Evolutionary conservation across 1,284 basidiomycete species (phyloP), one percentile per base, ranked within the genome.

Genomic region (Somion occarium): DNA sequence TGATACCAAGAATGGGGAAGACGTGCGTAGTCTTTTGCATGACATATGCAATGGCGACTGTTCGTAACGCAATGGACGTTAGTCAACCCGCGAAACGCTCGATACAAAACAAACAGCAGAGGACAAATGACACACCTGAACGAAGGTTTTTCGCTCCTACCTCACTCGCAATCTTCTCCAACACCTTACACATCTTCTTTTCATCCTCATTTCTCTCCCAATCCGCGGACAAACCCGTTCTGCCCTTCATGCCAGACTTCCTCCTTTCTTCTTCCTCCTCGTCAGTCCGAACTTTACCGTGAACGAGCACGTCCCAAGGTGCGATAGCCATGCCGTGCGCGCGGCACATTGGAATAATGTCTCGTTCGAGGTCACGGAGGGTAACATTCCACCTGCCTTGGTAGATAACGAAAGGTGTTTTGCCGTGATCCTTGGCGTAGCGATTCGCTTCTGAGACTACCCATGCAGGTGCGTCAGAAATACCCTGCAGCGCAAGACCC

Each of bases 361-460:
- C 78, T 3, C 76, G 64, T 61, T 79, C 77, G 38, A 79, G 69
- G 26, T 69, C 69, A 5, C 77, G 67, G 3, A 64, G 44, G 52
- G 76, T 63, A n/a, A 78, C 66, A 52, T 68, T 77, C 78, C 79
- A 81, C 22, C 58, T 55, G n/a, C 79, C 79, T 57, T 81, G 78
- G 56, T 81, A 81, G 52, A 81, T 68, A 2, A 70, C 66, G 57
- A 81, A 80, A 1, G 74, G 76, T 0, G 74, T 72, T 58, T 76
- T 70, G 12, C 72, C 74, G 39, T 72, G 66, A 24, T 71, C 65
- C 3, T 68, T 56, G 12, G 61, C 63, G 43, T 65, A 65, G n/a
- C 53, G 50, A 53, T 64, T 63, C 13, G 61, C 64, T 49, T 62
- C 60, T 5, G 60, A 49, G 20, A 64, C 64, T 48, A 62, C 53